Base-by-base conservation (phyloP, 768 basidiomycete species). In the Boletus vinaceobasis region DNA sequence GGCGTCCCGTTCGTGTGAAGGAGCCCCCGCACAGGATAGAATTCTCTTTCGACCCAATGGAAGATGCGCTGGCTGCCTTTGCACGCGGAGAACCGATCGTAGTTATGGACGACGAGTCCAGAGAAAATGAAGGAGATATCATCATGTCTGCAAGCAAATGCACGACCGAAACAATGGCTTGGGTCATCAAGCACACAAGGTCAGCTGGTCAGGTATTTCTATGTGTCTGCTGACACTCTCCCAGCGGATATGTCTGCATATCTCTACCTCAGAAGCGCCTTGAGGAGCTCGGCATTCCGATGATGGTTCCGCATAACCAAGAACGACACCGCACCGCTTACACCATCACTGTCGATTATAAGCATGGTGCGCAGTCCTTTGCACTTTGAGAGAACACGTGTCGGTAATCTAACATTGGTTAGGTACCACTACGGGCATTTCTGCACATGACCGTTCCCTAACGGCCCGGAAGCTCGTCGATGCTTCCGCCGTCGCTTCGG, bases 101-200 rank as follows among this genome's bases (percentile, higher is more conserved):
- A 1, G 97, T 98, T 7, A 93, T 98, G 88, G 97, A 99, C 70
- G 96, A 98, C 72, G 91, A 97, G 73, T 78, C 79, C 59, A 78
- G 97, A 56, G 97, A 99, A 75, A 99, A 99, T 69, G 97, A 99
- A 69, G 96, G 97, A 2, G 97, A 99, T 71, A 75, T 99, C 54
- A 93, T 98, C 67, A 88, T 93, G 65, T 85, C 96, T 14, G 97
- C 85, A 3, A 78, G 79, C 26, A 81, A 85, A 48, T 86, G 91
- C 60, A 93, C 94, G 37, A 91, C 93, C 1, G 91, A 98, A 72
- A 91, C 94, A 67, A 98, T 99, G 97, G 96, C 97, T 1, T 99
- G 93, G 93, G 89, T 99, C 82, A 94, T 99, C 69, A 88, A 89
- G 66, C 87, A 95, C 69, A 92, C 93, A 0, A 97, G 93, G 96